Evolutionary conservation across 768 basidiomycete species (phyloP).

Genomic region (Tricholoma hemisulphureum): DNA sequence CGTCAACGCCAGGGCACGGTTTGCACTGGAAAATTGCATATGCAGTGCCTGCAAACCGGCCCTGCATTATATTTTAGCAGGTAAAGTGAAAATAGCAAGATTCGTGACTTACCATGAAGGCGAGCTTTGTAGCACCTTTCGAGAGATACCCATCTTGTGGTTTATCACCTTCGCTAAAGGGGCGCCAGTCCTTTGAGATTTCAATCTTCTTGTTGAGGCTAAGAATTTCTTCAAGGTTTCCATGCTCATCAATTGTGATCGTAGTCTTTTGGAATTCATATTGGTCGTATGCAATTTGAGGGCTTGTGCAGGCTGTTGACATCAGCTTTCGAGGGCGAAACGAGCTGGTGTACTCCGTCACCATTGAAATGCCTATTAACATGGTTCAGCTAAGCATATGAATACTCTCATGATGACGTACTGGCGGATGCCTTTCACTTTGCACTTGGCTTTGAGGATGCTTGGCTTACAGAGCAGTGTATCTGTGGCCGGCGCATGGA

Average conservation of each 20-base stretch:
- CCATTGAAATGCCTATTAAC: not conserved
- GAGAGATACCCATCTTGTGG: not conserved
- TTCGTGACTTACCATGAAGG: not conserved
- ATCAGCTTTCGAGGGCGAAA: too few relatives aligned
- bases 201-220: not conserved
- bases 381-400: too few relatives aligned
- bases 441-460: constrained; percentile 2
- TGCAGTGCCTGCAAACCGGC: not conserved
- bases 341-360: constrained; percentile 2
- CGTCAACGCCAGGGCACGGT: not conserved
- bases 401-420: not conserved
- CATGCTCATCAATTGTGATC: not conserved
- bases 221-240: not conserved
- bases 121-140: constrained; percentile 2
- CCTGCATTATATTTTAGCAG: not conserved
- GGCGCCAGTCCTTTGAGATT: not conserved
- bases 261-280: not conserved
- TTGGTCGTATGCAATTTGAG: not conserved
- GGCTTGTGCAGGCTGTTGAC: not conserved
- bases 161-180: not conserved
- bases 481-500: too few relatives aligned
- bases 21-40: not conserved
- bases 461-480: too few relatives aligned
- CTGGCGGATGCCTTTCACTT: not conserved
- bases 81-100: not conserved